These are phyloP conservation scores for Rhodotorula sp. DNA, from an alignment of 1,284 basidiomycete genomes.

Conservation along the genomic window DNA sequence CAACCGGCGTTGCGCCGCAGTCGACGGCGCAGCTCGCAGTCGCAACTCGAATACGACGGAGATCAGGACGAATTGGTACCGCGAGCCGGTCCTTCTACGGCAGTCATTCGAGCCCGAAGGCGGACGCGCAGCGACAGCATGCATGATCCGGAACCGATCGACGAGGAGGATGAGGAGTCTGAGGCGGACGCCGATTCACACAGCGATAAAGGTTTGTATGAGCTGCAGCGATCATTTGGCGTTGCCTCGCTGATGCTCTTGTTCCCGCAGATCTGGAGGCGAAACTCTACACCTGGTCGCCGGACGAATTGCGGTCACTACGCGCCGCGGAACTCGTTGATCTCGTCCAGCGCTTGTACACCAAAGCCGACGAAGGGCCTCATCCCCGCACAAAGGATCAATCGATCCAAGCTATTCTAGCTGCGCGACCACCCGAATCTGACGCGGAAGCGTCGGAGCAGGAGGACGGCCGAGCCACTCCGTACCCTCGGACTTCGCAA, in stretches of 20 bases:
- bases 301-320: slow-evolving; percentile 14
- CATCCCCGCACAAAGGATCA: slow-evolving; percentile 20
- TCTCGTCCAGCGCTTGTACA: slow-evolving; percentile 12
- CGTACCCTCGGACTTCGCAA: slow-evolving; percentile 33
- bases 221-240: not conserved
- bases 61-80: slow-evolving; percentile 1
- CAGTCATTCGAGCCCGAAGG: not conserved
- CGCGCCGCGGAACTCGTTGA: slow-evolving; percentile 23
- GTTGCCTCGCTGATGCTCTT: not conserved
- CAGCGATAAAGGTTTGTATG: slow-evolving; percentile 3
- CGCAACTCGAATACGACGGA: not conserved
- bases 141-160: slow-evolving; percentile 1
- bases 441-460: slow-evolving; percentile 7
- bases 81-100: not conserved
- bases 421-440: slow-evolving; percentile 8
- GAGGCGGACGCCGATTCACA: slow-evolving; percentile 2
- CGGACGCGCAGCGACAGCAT: not conserved
- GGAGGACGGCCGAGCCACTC: slow-evolving; percentile 25
- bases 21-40: not conserved
- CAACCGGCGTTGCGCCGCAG: not conserved
- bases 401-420: slow-evolving; percentile 17
- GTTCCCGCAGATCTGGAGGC: slow-evolving; percentile 3
- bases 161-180: not conserved
- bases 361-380: not conserved
- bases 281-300: slow-evolving; percentile 18